A percentile compares a stretch with the other conserved stretches of the same genome.
These are phyloP conservation scores for Candida coquimbonensis DNA, from an alignment of 805 yeast species.

Conservation along the genomic window DNA sequence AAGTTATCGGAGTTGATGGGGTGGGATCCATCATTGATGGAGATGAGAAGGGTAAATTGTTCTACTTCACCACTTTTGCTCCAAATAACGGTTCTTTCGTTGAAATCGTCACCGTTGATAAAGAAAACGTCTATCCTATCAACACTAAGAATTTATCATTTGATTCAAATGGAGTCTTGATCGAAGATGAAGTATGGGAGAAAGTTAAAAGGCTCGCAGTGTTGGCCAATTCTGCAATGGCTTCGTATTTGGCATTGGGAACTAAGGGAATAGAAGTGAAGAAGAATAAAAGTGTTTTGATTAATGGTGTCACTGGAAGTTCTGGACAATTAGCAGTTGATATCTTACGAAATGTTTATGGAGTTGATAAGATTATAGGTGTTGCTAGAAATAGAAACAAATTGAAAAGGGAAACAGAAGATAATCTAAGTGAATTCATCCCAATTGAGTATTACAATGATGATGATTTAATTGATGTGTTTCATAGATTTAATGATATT, in stretches of 20 bases:
- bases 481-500: background rate
- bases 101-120: conserved; percentile 5
- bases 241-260: conserved; percentile 6
- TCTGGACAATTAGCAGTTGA: conserved; percentile 7
- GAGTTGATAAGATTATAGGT: conserved; percentile 6
- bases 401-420: background rate
- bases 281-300: background rate
- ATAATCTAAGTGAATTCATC: background rate
- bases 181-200: background rate
- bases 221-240: conserved; percentile 8
- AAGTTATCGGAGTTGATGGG: conserved; percentile 9
- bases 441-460: background rate
- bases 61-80: conserved; percentile 3
- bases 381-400: conserved; percentile 4
- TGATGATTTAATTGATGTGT: background rate
- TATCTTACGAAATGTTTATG: conserved; percentile 1
- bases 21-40: background rate
- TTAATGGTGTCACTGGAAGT: conserved; percentile 10
- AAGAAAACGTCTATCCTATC: background rate
- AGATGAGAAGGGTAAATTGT: background rate
- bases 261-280: background rate
- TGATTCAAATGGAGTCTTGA: background rate
- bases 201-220: conserved; percentile 4
- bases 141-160: background rate
- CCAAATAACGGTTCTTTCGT: conserved; percentile 5